Percentiles rank a stretch among this genome's conserved stretches.
These are phyloP conservation scores for Coemansia sp. DNA, from an alignment of 192 early-diverging fungal species.

Conservation along the genomic window DNA sequence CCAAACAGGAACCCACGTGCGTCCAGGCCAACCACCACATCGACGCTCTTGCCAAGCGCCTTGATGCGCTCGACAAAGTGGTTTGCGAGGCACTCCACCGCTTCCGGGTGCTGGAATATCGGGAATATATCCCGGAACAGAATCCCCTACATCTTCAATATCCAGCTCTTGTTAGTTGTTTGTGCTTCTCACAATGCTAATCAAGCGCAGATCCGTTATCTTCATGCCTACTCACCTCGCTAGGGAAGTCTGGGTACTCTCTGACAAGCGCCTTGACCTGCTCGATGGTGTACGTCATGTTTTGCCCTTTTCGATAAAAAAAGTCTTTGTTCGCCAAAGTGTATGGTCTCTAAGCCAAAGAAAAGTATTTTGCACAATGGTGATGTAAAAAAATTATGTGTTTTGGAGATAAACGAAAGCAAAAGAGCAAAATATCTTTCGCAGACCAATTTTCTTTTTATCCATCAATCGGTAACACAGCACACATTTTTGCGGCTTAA, in stretches of 20 bases:
- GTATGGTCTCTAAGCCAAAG: too few relatives aligned
- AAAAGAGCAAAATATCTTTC: too few relatives aligned
- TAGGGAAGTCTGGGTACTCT: constrained; percentile 77
- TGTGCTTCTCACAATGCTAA: not conserved
- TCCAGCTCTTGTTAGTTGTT: not conserved
- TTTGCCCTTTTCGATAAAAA: not conserved
- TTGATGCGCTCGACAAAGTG: constrained; percentile 83
- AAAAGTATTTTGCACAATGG: too few relatives aligned
- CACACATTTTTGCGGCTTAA: too few relatives aligned
- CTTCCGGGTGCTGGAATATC: constrained; percentile 92
- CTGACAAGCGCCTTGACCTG: constrained; percentile 51
- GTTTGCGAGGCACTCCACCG: constrained; percentile 85
- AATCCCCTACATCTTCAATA: constrained; percentile 71
- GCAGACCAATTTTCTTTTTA: too few relatives aligned
- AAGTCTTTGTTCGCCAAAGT: too few relatives aligned
- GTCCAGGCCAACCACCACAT: constrained; percentile 93
- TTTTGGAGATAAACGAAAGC: too few relatives aligned
- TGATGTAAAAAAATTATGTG: not conserved
- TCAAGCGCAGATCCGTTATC: not conserved
- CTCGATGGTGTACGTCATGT: constrained; percentile 52
- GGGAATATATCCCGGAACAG: constrained; percentile 97
- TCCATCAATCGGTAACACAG: too few relatives aligned
- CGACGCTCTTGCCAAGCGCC: constrained; percentile 68
- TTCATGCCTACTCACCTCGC: constrained; percentile 54
- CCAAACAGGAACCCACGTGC: constrained; percentile 98